Base-by-base conservation (phyloP, 1,284 basidiomycete genomes). In the Caloboletus firmus region DNA sequence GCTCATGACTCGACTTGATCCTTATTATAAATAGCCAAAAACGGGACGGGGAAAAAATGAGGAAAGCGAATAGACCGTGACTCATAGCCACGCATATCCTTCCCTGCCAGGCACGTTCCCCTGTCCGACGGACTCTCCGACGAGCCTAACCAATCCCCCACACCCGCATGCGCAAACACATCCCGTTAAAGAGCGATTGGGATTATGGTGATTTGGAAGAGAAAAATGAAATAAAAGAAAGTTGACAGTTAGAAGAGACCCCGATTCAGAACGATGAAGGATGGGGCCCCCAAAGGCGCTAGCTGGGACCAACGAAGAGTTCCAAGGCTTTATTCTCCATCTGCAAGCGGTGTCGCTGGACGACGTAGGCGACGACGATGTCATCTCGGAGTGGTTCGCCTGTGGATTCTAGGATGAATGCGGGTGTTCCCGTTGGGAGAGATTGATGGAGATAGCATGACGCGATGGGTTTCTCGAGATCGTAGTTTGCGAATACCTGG, bases 351-450 rank as follows among this genome's bases (percentile, higher is more conserved):
- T 68, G 57, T 46, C 58, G 63, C 22, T 70, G 69, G 12, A 68
- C 40, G 30, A 70, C 37, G 49, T 71, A 68, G 10, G 59, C 60
- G 13, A 70, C 54, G 15, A 67, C 51, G 34, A 71, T 58, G 8
- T 69, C 69, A 13, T 68, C 69, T 18, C 66, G 56, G 18, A 68
- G 48, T 3, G 62, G 62, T 47, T 68, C 66, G 3, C 62, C 64
- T 15, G 42, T 20, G 5, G 56, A 49, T 24, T 69, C 58, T 15
- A 71, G 40, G 20, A 66, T 11, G 35, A 68, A 51, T 1, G 63
- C 65, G 0, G 66, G 69, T 24, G 56, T 54, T 12, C 22, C 28
- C 0, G n/a, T n/a, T 3, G 52, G 32, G 26, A 50, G 43, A 2
- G 52, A 43, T 4, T 22, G 44, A 13, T 65, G 48, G 32, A 67